Evolutionary conservation across 306 rosid species (phyloP), one percentile per base, ranked within the genome.

Genomic region (Ormosia semicastrata): DNA sequence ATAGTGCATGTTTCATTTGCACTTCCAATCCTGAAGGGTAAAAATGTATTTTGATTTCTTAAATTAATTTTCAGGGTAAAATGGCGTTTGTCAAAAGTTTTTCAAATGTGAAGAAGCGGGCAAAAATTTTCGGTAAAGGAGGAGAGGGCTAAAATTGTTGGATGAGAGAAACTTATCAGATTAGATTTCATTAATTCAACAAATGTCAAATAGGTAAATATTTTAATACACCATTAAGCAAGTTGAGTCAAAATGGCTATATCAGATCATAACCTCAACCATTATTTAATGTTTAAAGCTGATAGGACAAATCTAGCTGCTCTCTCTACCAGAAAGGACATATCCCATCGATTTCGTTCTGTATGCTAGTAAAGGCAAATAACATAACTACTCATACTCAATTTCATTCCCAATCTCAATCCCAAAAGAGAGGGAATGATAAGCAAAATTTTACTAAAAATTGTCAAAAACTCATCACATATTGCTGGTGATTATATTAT

Each of bases 381-480:
- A 56, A 75, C 39, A 56, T 17, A 43, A 82, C 33, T 14, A 41
- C 54, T 12, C 32, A 81, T 66, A 56, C 52, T 66, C 78, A 29
- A 18, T 70, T 65, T 67, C 63, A 36, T 34, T 30, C 37, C 11
- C 49, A 6, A 54, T 65, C 15, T 72, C 65, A 60, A 83, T 49
- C 79, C 79, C 80, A 63, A 39, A 47, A 17, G 75, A 11, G 70
- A 47, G 40, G 44, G 37, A 41, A 18, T 57, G 41, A 60, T 68
- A 8, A 53, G 12, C 72, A 81, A 71, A 71, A 60, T 33, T 53
- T n/a, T 56, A 53, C 36, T 8, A 13, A 85, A 79, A 65, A 18
- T 15, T n/a, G 41, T 14, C 7, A 68, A 52, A 60, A 73, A 64
- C 67, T 9, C 37, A 76, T 75, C 80, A 54, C 80, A 76, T 59